Evolutionary conservation across 2,329 filamentous ascomycete species (phyloP).

Genomic region (Paecilomyces niveus): DNA sequence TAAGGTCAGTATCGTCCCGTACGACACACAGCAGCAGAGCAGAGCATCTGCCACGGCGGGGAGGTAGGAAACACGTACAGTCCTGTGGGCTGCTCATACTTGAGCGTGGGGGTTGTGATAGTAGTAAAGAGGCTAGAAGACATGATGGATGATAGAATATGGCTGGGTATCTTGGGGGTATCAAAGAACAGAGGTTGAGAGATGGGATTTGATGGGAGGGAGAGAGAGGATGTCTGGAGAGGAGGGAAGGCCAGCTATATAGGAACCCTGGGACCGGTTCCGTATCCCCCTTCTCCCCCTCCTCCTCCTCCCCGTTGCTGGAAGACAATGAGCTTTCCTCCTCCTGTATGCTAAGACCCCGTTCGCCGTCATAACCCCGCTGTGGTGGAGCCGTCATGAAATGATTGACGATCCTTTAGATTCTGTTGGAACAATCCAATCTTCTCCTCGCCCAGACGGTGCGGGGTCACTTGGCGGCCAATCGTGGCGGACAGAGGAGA

Average conservation of each 20-base stretch:
- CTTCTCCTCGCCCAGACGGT: background rate
- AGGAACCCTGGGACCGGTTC: background rate
- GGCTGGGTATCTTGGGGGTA: constrained; percentile 5
- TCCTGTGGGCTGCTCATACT: constrained; percentile 36
- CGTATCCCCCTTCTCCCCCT: background rate
- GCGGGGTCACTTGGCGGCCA: background rate
- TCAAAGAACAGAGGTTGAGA: background rate
- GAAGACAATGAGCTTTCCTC: background rate
- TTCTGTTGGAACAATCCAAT: background rate
- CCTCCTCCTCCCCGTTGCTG: background rate
- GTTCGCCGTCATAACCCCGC: background rate
- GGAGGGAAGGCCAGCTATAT: background rate
- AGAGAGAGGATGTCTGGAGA: background rate
- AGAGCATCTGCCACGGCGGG: background rate
- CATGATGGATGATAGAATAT: constrained; percentile 19
- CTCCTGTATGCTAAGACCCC: background rate
- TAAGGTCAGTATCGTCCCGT: background rate
- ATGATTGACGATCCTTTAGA: background rate
- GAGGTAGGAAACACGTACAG: constrained; percentile 18
- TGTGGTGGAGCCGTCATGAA: background rate
- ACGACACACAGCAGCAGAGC: too few relatives aligned
- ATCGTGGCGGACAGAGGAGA: background rate
- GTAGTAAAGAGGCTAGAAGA: constrained; percentile 24
- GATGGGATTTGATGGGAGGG: background rate
- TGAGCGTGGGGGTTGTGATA: constrained; percentile 32